A percentile compares a stretch with the other conserved stretches of the same genome.
These are phyloP conservation scores for Capsella rubella DNA, from an alignment of 441 rosid species.

Conservation along the genomic window DNA sequence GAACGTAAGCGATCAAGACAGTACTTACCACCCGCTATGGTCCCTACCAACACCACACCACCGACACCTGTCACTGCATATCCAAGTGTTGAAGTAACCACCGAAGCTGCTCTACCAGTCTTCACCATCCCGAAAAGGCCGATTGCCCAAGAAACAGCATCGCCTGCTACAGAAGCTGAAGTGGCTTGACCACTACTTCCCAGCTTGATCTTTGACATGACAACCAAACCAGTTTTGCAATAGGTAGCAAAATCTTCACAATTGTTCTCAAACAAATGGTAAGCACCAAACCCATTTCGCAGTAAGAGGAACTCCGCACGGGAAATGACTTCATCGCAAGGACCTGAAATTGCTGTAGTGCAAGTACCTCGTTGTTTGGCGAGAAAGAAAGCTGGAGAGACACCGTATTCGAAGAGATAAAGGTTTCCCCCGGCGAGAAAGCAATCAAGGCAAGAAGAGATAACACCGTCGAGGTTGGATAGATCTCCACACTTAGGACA, in stretches of 20 bases:
- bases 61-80: slow-evolving; percentile 51
- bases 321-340: slow-evolving; percentile 56
- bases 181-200: slow-evolving; percentile 80
- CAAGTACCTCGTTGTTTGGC: slow-evolving; percentile 81
- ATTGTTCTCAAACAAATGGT: slow-evolving; percentile 68
- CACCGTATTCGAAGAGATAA: slow-evolving; percentile 64
- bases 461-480: slow-evolving; percentile 60
- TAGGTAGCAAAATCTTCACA: slow-evolving; percentile 88
- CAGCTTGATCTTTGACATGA: slow-evolving; percentile 52
- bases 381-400: slow-evolving; percentile 56
- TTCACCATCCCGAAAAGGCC: neutral
- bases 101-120: slow-evolving; percentile 20
- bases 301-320: slow-evolving; percentile 64
- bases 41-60: slow-evolving; percentile 54
- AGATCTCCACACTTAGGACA: slow-evolving; percentile 70
- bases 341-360: slow-evolving; percentile 71
- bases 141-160: slow-evolving; percentile 52
- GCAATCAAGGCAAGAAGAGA: slow-evolving; percentile 75
- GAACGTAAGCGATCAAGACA: slow-evolving; percentile 56
- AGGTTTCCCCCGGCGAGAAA: slow-evolving; percentile 74
- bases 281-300: slow-evolving; percentile 71
- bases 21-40: slow-evolving; percentile 50
- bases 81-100: slow-evolving; percentile 31
- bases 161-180: slow-evolving; percentile 58
- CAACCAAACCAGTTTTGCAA: slow-evolving; percentile 75